These are phyloP conservation scores for Boletus fagicola DNA, from an alignment of 768 basidiomycete species.

Conservation along the genomic window DNA sequence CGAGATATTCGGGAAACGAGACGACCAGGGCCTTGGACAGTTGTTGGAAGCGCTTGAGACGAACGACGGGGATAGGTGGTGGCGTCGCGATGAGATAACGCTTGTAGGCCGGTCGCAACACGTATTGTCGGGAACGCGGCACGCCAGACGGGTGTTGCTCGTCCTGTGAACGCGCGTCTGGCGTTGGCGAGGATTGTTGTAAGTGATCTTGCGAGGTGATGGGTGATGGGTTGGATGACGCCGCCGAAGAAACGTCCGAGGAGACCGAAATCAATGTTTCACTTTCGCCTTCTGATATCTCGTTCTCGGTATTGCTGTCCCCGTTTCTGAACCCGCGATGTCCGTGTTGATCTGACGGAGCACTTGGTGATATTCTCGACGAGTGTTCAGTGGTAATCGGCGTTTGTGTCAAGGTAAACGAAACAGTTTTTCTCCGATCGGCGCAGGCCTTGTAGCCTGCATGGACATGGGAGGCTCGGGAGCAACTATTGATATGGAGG, in stretches of 20 bases:
- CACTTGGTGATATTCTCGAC: constrained; percentile 30
- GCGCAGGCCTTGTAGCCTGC: constrained; percentile 18
- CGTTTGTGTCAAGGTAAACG: constrained; percentile 10
- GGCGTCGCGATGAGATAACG: constrained; percentile 78
- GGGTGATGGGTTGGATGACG: constrained; percentile 33
- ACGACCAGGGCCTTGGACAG: constrained; percentile 59
- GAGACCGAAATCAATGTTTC: constrained; percentile 30
- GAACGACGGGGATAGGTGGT: constrained; percentile 87
- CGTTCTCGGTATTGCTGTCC: constrained; percentile 32
- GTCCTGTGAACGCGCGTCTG: constrained; percentile 26
- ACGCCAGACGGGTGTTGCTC: constrained; percentile 35
- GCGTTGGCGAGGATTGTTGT: constrained; percentile 15
- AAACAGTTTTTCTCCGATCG: constrained; percentile 9
- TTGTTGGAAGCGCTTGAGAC: constrained; percentile 94
- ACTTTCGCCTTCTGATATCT: constrained; percentile 34
- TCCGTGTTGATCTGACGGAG: constrained; percentile 29
- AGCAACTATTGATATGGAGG: constrained; percentile 51
- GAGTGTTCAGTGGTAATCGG: constrained; percentile 16
- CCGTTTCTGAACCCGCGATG: no score
- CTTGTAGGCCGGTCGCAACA: constrained; percentile 82
- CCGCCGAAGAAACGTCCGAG: constrained; percentile 37
- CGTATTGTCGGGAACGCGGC: constrained; percentile 53
- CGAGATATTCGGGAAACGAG: no score
- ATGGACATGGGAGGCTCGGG: constrained; percentile 38
- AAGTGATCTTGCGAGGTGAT: constrained; percentile 32